Percentiles rank a stretch among this genome's conserved stretches.
These are phyloP conservation scores for Candida insectorum DNA, from an alignment of 805 yeast genomes.

Conservation along the genomic window DNA sequence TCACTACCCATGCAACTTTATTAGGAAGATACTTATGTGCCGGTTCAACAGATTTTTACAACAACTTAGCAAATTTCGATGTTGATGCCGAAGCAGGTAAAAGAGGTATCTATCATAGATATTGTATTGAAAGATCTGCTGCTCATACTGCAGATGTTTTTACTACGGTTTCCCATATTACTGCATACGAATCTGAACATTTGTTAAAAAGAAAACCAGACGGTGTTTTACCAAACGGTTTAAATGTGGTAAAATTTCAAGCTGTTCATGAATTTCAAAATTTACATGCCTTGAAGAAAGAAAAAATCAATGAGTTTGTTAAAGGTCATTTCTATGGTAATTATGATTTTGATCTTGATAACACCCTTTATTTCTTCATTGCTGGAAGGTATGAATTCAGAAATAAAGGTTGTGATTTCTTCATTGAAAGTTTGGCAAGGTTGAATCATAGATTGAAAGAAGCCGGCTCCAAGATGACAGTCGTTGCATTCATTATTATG, in stretches of 20 bases:
- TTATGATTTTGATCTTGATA: slow-evolving; percentile 89
- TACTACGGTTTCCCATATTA: slow-evolving; percentile 95
- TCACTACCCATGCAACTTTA: slow-evolving; percentile 96
- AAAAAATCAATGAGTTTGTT: slow-evolving; percentile 87
- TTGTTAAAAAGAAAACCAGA: slow-evolving; percentile 93
- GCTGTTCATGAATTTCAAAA: slow-evolving; percentile 98
- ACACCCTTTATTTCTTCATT: slow-evolving; percentile 91
- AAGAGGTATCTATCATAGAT: slow-evolving; percentile 94
- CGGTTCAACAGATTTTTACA: slow-evolving; percentile 93
- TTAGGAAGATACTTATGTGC: slow-evolving; percentile 95
- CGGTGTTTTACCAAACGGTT: slow-evolving; percentile 95
- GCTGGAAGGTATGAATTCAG: slow-evolving; percentile 97
- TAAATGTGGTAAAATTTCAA: slow-evolving; percentile 91
- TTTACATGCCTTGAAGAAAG: slow-evolving; percentile 88
- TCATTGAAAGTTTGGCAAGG: slow-evolving; percentile 88
- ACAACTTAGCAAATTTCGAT: slow-evolving; percentile 82
- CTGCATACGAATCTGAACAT: slow-evolving; percentile 95
- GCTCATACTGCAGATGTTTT: slow-evolving; percentile 95
- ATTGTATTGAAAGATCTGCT: slow-evolving; percentile 95
- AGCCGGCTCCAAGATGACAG: slow-evolving; percentile 80
- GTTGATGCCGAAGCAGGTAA: slow-evolving; percentile 98
- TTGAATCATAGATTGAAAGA: slow-evolving; percentile 84
- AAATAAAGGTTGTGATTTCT: slow-evolving; percentile 95
- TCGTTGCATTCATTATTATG: slow-evolving; percentile 96
- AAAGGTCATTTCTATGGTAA: slow-evolving; percentile 98